Conservation (phyloP, 441 rosid species). For the Pelargonium cotyledonis region DNA sequence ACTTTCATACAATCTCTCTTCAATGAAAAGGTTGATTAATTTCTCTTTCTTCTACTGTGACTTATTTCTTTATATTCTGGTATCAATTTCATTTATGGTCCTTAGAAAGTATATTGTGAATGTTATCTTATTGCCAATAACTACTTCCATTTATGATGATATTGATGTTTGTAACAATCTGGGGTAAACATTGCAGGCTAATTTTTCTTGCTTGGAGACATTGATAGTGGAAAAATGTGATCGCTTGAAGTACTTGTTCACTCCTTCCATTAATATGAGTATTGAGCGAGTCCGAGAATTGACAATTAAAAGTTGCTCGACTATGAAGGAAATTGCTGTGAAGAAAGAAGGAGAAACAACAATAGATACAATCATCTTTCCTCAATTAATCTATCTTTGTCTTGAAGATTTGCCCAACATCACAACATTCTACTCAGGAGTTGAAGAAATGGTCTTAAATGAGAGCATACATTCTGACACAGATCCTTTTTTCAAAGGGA, state of each 20-base stretch:
- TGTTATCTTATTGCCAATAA: too few relatives aligned
- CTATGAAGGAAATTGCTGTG: constrained; percentile 13
- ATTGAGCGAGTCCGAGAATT: not conserved
- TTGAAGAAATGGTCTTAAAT: not conserved
- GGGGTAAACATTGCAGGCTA: too few relatives aligned
- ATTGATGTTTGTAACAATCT: too few relatives aligned
- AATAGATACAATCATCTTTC: not conserved
- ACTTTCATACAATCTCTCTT: not conserved
- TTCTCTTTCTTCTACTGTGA: not conserved
- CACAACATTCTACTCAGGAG: not conserved
- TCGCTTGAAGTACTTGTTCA: constrained; percentile 13
- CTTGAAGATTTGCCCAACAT: not conserved
- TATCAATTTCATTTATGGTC: too few relatives aligned
- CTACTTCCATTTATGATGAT: too few relatives aligned
- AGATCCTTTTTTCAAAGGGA: not conserved
- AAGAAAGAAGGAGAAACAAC: not conserved
- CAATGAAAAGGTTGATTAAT: not conserved
- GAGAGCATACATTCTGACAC: not conserved
- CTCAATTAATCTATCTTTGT: not conserved
- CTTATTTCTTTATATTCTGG: too few relatives aligned
- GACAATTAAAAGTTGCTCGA: not conserved
- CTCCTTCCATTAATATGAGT: constrained; percentile 8
- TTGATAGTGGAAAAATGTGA: constrained; percentile 11
- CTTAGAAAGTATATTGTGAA: too few relatives aligned
- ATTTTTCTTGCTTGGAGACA: too few relatives aligned